Conservation (phyloP, 805 yeast species). For the Cyberlindnera mississippiensis region DNA sequence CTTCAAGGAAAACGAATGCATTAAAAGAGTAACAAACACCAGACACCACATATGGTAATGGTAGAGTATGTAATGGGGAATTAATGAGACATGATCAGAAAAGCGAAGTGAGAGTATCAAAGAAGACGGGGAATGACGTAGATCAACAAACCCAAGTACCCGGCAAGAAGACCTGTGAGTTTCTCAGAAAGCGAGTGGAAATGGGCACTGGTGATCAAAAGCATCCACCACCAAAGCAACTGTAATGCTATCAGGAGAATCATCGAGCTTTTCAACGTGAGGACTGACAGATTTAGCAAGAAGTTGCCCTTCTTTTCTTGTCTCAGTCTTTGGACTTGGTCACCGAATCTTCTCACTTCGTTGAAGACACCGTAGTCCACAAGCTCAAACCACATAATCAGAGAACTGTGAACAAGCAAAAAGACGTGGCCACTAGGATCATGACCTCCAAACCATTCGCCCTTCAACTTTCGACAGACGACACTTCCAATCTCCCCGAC, state of each 20-base stretch:
- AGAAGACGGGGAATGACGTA: slow-evolving; percentile 35
- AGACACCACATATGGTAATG: no score
- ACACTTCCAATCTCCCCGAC: slow-evolving; percentile 19
- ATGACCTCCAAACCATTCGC: slow-evolving; percentile 82
- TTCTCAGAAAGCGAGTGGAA: slow-evolving; percentile 83
- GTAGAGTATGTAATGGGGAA: no score
- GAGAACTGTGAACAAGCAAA: slow-evolving; percentile 60
- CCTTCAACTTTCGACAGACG: slow-evolving; percentile 53
- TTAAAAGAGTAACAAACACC: no score
- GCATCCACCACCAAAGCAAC: slow-evolving; percentile 79
- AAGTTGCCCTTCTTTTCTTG: background rate
- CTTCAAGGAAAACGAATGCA: background rate
- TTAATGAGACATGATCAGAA: no score
- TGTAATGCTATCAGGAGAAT: slow-evolving; percentile 33
- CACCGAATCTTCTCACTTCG: slow-evolving; percentile 25
- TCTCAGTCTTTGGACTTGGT: slow-evolving; percentile 2
- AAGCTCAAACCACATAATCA: slow-evolving; percentile 64
- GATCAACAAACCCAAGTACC: slow-evolving; percentile 42
- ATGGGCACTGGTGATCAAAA: slow-evolving; percentile 75
- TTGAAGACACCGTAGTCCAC: slow-evolving; percentile 36
- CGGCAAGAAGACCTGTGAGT: slow-evolving; percentile 62
- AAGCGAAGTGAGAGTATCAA: no score
- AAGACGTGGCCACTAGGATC: slow-evolving; percentile 97
- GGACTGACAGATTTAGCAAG: background rate
- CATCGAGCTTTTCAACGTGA: slow-evolving; percentile 17